Percentiles rank a stretch among this genome's conserved stretches.
phyloP scores from a whole-genome alignment of 306 rosid genomes.

The Malus asiatica region DNA sequence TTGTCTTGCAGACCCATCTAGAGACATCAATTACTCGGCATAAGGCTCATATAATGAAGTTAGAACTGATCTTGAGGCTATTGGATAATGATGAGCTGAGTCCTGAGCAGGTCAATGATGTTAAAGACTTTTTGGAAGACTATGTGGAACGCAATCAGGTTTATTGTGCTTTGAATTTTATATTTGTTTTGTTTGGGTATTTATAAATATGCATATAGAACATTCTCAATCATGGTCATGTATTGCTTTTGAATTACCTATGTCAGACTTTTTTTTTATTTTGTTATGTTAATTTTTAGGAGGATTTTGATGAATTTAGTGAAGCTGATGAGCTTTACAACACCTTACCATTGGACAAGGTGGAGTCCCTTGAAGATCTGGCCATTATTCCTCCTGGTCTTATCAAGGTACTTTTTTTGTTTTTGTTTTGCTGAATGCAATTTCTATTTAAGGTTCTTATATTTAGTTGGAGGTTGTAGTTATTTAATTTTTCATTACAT shows the following conservation, averaged over 20 bases:
- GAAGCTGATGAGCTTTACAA: conserved; percentile 90
- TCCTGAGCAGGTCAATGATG: conserved; percentile 95
- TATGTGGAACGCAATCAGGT: conserved; percentile 99
- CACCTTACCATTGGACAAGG: conserved; percentile 80
- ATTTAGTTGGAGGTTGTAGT: background rate
- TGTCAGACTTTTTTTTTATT: conserved; percentile 13
- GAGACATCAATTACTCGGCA: conserved; percentile 92
- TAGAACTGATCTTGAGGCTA: conserved; percentile 82
- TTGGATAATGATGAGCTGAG: conserved; percentile 94
- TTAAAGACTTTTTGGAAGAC: conserved; percentile 88
- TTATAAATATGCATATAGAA: background rate
- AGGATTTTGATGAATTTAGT: conserved; percentile 77
- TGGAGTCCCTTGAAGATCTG: conserved; percentile 91
- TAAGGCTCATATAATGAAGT: conserved; percentile 95
- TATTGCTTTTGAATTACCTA: background rate
- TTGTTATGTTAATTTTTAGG: conserved; percentile 35
- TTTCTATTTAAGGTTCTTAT: background rate
- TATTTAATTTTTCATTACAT: background rate
- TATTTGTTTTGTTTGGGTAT: background rate
- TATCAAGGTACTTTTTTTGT: conserved; percentile 50
- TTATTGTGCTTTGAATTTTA: conserved; percentile 13
- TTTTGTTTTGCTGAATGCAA: background rate
- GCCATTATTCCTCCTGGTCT: conserved; percentile 70
- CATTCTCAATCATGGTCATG: background rate
- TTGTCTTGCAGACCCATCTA: conserved; percentile 52